Conservation (phyloP, 2,329 filamentous ascomycete species). For the Phyllosticta citrichinensis region DNA sequence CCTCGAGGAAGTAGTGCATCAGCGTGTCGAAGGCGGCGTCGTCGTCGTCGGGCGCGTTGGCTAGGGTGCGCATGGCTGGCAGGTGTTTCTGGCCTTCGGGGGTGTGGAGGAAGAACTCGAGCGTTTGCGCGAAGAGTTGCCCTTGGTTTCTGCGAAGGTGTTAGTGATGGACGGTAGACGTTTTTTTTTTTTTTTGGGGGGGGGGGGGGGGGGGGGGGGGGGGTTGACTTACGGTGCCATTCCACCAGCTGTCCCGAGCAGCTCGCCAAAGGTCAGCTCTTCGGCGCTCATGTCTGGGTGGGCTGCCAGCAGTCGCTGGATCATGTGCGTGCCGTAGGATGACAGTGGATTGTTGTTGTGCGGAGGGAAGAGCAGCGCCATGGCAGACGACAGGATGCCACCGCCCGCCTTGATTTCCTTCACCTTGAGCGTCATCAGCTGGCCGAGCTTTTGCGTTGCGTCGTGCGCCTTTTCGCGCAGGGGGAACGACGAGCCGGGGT, state of each 20-base stretch:
- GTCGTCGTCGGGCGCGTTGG: conserved; percentile 31
- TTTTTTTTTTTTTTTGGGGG: too few relatives aligned
- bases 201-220: too few relatives aligned
- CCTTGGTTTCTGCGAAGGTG: conserved; percentile 42
- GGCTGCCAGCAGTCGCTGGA: conserved; percentile 41
- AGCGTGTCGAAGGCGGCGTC: conserved; percentile 37
- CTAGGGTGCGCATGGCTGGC: conserved; percentile 38
- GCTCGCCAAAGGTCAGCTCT: conserved; percentile 25
- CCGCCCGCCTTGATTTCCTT: conserved; percentile 33
- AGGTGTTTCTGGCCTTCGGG: conserved; percentile 37
- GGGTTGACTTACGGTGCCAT: neutral
- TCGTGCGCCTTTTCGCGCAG: conserved; percentile 39
- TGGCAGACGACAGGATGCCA: conserved; percentile 29
- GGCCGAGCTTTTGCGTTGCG: conserved; percentile 40
- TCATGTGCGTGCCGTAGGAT: conserved; percentile 47
- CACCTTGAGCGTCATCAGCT: conserved; percentile 40
- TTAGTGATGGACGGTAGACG: neutral
- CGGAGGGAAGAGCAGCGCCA: conserved; percentile 30
- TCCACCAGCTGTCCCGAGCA: conserved; percentile 37
- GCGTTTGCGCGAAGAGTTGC: conserved; percentile 46
- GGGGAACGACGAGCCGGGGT: conserved; percentile 42
- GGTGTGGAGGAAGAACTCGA: conserved; percentile 46
- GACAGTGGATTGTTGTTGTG: conserved; percentile 33
- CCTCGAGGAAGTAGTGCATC: conserved; percentile 42
- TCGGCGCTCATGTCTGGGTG: conserved; percentile 32